Evolutionary conservation across 805 yeast genomes (phyloP), one percentile per base, ranked within the genome.

Genomic region (Ogataea parapolymorpha): DNA sequence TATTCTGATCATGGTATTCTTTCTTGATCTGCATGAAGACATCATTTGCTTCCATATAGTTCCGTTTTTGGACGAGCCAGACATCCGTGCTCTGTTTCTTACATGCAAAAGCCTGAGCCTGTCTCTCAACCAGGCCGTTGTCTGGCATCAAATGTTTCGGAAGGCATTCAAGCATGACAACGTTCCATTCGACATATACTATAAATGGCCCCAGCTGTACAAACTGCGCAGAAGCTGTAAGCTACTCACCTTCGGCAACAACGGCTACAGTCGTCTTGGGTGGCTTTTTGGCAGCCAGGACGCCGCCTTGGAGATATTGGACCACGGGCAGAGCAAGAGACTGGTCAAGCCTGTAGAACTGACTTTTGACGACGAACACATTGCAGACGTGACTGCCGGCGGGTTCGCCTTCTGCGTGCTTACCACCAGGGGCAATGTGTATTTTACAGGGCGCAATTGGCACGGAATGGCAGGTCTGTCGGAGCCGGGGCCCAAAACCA

Each of bases 351-450:
- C 51, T 1, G 33, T 45, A 5, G 42, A 37, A 14, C 37, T 53
- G 2, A 59, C 62, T 2, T 61, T 77, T 32, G 58, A 65, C 5
- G 54, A 62, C 3, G 47, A 55, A 17, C 48, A 62, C 3, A 56
- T 75, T 2, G 54, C 70, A 1, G 81, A 77, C 48, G 63, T 82
- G 1, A 66, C 75, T 17, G 79, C 80, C 7, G 84, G 84, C 23
- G 91, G 91, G 2, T 82, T 71, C 53, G 72, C 80, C 4, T 77
- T 80, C 45, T 78, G 79, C 37, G 63, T 83, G 2, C 61, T 83
- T 26, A 73, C 83, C 0, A 67, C 68, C 22, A 58, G 68, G 1
- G 89, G 90, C 1, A 63, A 71, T 5, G 54, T 84, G 5, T 82
- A 68, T 56, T 68, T 68, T 24, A 75, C 83, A 5, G 87, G 84